Percentiles rank a stretch among this genome's conserved stretches.
These are phyloP conservation scores for Venturia carpophila DNA, from an alignment of 2,329 filamentous ascomycete genomes.

Conservation along the genomic window DNA sequence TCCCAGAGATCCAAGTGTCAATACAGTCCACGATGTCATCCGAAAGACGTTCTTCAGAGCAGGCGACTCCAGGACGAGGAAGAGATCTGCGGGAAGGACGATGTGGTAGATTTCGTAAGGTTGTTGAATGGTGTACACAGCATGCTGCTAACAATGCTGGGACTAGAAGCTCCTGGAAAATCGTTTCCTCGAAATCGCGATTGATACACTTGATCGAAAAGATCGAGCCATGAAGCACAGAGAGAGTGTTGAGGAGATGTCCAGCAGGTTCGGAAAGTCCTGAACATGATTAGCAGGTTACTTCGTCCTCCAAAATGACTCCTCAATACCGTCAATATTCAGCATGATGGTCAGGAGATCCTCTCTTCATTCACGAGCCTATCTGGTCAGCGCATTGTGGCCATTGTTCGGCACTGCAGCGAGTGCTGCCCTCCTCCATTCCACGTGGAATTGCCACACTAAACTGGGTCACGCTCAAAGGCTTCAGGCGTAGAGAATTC, in stretches of 20 bases:
- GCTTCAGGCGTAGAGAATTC: not conserved
- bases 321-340: slow-evolving; percentile 5
- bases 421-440: not conserved
- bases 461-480: not conserved
- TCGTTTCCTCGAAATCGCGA: not conserved
- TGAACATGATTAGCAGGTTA: not conserved
- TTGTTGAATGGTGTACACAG: no score
- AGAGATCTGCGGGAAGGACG: not conserved
- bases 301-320: not conserved
- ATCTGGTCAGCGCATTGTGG: not conserved
- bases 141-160: not conserved
- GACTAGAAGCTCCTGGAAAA: not conserved
- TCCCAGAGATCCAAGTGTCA: not conserved
- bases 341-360: not conserved
- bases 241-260: not conserved
- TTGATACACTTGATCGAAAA: not conserved
- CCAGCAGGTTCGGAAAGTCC: slow-evolving; percentile 1
- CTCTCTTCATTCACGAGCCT: not conserved
- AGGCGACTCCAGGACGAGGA: not conserved
- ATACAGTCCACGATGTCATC: not conserved
- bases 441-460: not conserved
- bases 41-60: not conserved
- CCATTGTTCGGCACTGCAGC: not conserved
- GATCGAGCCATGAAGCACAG: not conserved
- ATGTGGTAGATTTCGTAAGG: not conserved